These are phyloP conservation scores for Leccinum truebloodii DNA, from an alignment of 768 basidiomycete genomes.

Conservation along the genomic window DNA sequence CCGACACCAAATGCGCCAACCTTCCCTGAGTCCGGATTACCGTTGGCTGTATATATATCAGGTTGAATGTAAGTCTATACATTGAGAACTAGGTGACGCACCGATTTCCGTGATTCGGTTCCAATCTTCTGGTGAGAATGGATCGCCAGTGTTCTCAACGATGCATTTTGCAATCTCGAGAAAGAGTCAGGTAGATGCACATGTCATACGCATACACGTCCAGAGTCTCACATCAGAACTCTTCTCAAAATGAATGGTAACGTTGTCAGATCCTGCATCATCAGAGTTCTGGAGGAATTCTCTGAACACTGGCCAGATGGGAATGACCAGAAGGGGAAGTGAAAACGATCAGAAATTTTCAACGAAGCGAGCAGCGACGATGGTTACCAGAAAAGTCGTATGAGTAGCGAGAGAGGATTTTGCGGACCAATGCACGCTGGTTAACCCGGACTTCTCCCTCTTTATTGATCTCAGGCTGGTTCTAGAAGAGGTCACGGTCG, in stretches of 20 bases:
- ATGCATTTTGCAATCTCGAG: not conserved
- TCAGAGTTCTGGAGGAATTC: not conserved
- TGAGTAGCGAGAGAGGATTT: not conserved
- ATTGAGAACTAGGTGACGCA: constrained; percentile 27
- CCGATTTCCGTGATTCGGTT: constrained; percentile 86
- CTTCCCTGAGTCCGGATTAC: constrained; percentile 92
- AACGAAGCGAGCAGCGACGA: not conserved
- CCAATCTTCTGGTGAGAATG: constrained; percentile 88
- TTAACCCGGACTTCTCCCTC: not conserved
- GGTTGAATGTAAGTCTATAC: not conserved
- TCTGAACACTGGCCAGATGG: constrained; percentile 60
- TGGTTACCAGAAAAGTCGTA: not conserved
- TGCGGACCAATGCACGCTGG: not conserved
- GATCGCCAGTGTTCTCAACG: constrained; percentile 53
- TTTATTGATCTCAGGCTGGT: not conserved
- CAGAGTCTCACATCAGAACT: constrained; percentile 38
- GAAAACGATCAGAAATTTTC: not conserved
- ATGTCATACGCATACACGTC: not conserved
- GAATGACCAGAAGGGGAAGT: not conserved
- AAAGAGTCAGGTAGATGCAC: not conserved
- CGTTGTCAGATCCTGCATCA: constrained; percentile 51
- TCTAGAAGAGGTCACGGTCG: not conserved
- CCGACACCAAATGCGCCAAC: constrained; percentile 91
- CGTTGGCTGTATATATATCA: constrained; percentile 57
- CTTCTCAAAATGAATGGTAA: constrained; percentile 77